Conservation (phyloP, 2,329 filamentous ascomycete genomes). For the Fusarium sp. region DNA sequence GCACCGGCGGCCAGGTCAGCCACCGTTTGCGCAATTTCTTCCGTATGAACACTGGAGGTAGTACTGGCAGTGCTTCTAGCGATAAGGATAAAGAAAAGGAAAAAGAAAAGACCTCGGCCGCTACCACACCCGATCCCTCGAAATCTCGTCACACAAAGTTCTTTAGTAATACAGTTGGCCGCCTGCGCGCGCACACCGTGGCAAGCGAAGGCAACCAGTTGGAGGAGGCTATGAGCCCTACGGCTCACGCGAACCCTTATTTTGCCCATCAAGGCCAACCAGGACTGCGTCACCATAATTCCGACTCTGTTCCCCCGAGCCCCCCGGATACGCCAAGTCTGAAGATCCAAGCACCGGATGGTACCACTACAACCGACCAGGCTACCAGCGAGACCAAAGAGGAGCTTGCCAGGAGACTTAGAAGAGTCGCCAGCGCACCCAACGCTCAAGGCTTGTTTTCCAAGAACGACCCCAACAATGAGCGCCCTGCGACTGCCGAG, state of each 20-base stretch:
- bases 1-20: slow-evolving; percentile 68
- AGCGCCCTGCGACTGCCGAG: slow-evolving; percentile 85
- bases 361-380: slow-evolving; percentile 68
- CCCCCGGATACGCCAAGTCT: slow-evolving; percentile 89
- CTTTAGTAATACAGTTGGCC: slow-evolving; percentile 84
- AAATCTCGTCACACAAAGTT: slow-evolving; percentile 89
- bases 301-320: slow-evolving; percentile 90
- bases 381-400: slow-evolving; percentile 86
- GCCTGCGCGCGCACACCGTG: slow-evolving; percentile 89
- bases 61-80: slow-evolving; percentile 52
- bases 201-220: slow-evolving; percentile 92
- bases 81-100: slow-evolving; percentile 56
- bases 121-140: slow-evolving; percentile 38
- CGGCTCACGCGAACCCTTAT: slow-evolving; percentile 94
- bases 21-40: slow-evolving; percentile 78
- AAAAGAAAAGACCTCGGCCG: slow-evolving; percentile 24
- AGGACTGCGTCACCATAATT: slow-evolving; percentile 92
- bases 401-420: slow-evolving; percentile 90
- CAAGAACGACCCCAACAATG: slow-evolving; percentile 63
- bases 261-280: slow-evolving; percentile 97
- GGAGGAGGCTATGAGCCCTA: slow-evolving; percentile 90
- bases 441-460: slow-evolving; percentile 94
- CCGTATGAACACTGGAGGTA: slow-evolving; percentile 66
- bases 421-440: slow-evolving; percentile 93
- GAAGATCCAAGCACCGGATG: slow-evolving; percentile 76